Conservation (phyloP, 2,329 filamentous ascomycete genomes). For the Colletotrichum tropicale region DNA sequence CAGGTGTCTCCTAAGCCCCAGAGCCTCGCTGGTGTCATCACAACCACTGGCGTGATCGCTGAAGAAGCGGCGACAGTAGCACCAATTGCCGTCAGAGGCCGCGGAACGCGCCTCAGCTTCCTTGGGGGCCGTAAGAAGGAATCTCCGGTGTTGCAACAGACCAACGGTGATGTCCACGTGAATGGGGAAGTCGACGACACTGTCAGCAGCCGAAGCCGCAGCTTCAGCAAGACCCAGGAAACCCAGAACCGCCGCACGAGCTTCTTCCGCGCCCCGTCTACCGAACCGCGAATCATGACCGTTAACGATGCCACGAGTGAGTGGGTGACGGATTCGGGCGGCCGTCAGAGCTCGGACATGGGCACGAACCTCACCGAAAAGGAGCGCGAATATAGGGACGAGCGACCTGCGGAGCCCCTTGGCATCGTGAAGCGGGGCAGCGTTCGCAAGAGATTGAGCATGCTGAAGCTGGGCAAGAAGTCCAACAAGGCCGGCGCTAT, state of each 20-base stretch:
- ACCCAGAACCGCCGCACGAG: constrained; percentile 42
- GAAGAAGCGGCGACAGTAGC: constrained; percentile 57
- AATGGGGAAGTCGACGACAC: constrained; percentile 32
- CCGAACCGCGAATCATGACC: constrained; percentile 22
- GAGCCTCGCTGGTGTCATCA: constrained; percentile 36
- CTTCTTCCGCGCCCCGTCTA: constrained; percentile 48
- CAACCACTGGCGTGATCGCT: constrained; percentile 35
- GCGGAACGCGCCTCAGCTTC: constrained; percentile 62
- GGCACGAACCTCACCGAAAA: constrained; percentile 23
- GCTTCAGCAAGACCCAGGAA: constrained; percentile 31
- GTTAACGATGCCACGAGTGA: constrained; percentile 25
- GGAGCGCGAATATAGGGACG: constrained; percentile 30
- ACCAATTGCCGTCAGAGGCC: constrained; percentile 55
- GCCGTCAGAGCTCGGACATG: constrained; percentile 27
- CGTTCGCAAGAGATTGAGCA: constrained; percentile 78
- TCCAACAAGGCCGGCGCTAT: constrained; percentile 60
- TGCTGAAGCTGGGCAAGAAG: constrained; percentile 78
- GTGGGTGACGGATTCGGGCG: constrained; percentile 34
- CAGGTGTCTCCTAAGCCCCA: constrained; percentile 32
- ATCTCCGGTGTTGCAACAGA: constrained; percentile 27
- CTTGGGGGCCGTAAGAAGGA: constrained; percentile 58
- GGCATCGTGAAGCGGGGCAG: constrained; percentile 59
- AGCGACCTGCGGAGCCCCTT: constrained; percentile 2
- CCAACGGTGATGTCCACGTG: constrained; percentile 30
- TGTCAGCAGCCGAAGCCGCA: constrained; percentile 27